Percentiles rank a stretch among this genome's conserved stretches.
Conservation (phyloP, 225 moss, liverwort and hornwort species). For the Polytrichum commune region DNA sequence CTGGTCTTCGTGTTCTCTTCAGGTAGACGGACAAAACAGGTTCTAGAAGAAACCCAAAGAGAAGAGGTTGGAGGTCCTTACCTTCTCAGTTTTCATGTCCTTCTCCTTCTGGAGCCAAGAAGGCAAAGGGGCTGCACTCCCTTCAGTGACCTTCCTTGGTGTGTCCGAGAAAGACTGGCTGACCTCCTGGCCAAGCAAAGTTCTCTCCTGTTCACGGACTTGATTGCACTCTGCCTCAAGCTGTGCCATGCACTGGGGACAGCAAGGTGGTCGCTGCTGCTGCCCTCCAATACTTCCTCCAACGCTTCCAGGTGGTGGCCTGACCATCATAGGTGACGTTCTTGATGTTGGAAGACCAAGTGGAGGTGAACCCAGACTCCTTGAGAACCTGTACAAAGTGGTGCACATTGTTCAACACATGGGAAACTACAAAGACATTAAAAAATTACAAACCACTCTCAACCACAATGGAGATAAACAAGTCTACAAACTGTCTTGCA, state of each 20-base stretch:
- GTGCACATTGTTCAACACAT: neutral
- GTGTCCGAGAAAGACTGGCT: constrained; percentile 8
- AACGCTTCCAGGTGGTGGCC: neutral
- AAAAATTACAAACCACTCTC: neutral
- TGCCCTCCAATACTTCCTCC: neutral
- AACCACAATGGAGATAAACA: too few species aligned
- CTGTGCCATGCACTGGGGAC: constrained; percentile 20
- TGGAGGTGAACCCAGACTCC: neutral
- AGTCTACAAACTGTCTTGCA: too few species aligned
- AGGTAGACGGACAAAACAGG: neutral
- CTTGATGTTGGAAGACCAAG: neutral
- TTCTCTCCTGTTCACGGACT: constrained; percentile 18
- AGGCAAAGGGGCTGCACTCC: constrained; percentile 9
- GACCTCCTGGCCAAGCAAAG: neutral
- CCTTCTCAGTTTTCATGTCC: constrained; percentile 26
- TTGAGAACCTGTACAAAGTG: neutral
- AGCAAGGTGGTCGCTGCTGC: constrained; percentile 2
- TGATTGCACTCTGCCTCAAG: constrained; percentile 19
- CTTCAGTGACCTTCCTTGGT: constrained; percentile 1
- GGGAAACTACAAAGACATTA: neutral
- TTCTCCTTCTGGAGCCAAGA: constrained; percentile 28
- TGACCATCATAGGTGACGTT: neutral
- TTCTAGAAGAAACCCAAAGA: neutral
- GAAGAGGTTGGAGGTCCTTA: neutral
- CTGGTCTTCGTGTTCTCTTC: neutral